phyloP scores from a whole-genome alignment of 1,284 basidiomycete species.

The Tylopilus sp. region DNA sequence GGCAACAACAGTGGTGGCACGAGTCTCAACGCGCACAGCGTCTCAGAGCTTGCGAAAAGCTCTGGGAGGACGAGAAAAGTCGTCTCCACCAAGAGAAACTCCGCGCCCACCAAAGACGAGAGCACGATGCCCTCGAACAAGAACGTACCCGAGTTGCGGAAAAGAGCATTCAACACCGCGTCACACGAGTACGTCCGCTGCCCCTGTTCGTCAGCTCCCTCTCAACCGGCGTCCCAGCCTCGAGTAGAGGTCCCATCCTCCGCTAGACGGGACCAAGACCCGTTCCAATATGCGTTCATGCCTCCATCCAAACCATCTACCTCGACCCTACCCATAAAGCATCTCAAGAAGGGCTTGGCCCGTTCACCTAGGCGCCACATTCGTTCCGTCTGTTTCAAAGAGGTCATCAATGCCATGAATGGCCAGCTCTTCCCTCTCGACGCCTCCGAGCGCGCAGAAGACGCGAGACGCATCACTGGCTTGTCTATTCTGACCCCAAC shows the following conservation, averaged over 20 bases:
- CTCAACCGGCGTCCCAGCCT: slow-evolving; percentile 19
- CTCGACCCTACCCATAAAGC: slow-evolving; percentile 9
- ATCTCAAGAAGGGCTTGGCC: slow-evolving; percentile 8
- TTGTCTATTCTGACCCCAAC: slow-evolving; percentile 18
- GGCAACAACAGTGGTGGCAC: slow-evolving; percentile 35
- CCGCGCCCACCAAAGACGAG: slow-evolving; percentile 36
- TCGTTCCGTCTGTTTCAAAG: slow-evolving; percentile 46
- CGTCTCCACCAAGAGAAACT: slow-evolving; percentile 42
- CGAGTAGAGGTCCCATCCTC: slow-evolving; percentile 11
- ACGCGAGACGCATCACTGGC: slow-evolving; percentile 27
- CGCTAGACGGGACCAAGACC: slow-evolving; percentile 17
- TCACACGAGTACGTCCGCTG: slow-evolving; percentile 19
- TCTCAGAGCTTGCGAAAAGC: slow-evolving; percentile 44
- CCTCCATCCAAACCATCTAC: slow-evolving; percentile 14
- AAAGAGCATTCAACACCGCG: slow-evolving; percentile 15
- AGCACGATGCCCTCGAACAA: slow-evolving; percentile 35
- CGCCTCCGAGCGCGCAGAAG: slow-evolving; percentile 36
- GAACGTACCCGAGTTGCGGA: slow-evolving; percentile 33
- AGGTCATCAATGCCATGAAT: slow-evolving; percentile 56
- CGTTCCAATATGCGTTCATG: slow-evolving; percentile 33
- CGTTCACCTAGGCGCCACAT: slow-evolving; percentile 7
- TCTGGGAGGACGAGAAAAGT: slow-evolving; percentile 51
- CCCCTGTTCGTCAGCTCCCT: neutral
- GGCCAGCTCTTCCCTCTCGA: slow-evolving; percentile 55
- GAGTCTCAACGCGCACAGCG: slow-evolving; percentile 40